Conservation (phyloP, 2,329 filamentous ascomycete genomes). For the Pseudocercospora crystallina region DNA sequence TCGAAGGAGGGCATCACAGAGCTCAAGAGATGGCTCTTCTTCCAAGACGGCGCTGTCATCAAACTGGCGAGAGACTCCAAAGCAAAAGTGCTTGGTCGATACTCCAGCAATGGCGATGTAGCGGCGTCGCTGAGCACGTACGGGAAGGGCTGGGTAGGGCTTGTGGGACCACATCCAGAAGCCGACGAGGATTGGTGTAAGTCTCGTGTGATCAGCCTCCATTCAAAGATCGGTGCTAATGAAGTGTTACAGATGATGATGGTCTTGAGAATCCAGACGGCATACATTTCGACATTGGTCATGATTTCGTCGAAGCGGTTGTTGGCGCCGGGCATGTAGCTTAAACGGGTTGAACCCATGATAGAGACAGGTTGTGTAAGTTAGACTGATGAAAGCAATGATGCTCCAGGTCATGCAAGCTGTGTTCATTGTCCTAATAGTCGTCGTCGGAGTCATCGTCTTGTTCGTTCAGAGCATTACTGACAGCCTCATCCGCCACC, state of each 20-base stretch:
- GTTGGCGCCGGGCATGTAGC: constrained; percentile 9
- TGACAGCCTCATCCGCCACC: constrained; percentile 1
- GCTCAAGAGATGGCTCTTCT: constrained; percentile 24
- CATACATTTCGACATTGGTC: constrained; percentile 19
- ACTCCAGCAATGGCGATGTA: constrained; percentile 23
- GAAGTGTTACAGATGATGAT: constrained; percentile 6
- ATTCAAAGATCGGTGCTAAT: constrained; percentile 3
- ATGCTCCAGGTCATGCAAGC: too few species aligned
- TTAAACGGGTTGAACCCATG: too few species aligned
- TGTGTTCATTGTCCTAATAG: too few species aligned
- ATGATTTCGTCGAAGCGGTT: constrained; percentile 17
- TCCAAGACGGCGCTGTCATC: constrained; percentile 24
- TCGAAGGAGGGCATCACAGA: constrained; percentile 12
- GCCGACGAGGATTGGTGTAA: constrained; percentile 25
- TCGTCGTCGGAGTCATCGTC: too few species aligned
- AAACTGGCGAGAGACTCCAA: constrained; percentile 7
- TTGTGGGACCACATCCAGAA: constrained; percentile 25
- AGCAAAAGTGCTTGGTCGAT: constrained; percentile 20
- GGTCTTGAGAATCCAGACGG: constrained; percentile 17
- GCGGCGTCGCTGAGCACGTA: constrained; percentile 19
- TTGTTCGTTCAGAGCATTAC: too few species aligned
- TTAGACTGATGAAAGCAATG: too few species aligned
- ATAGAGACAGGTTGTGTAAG: too few species aligned
- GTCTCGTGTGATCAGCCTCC: not conserved
- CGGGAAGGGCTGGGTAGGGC: constrained; percentile 24